Base-by-base conservation (phyloP, 768 basidiomycete genomes). In the Boletus pseudo-olivaceus region DNA sequence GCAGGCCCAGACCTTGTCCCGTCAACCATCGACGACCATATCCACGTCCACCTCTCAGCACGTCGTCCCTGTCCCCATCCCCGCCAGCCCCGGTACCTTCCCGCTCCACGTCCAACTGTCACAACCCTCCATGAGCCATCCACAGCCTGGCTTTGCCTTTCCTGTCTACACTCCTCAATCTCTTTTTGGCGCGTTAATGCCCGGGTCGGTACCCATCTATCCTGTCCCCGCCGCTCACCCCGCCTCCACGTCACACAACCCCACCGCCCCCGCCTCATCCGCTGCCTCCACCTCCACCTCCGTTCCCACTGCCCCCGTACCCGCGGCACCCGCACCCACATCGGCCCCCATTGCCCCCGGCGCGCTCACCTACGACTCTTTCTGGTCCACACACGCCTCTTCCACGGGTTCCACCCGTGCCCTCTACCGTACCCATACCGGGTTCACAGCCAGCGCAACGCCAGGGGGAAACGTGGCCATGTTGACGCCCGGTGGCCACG, bases 291-390 rank as follows among this genome's bases (percentile, higher is more conserved):
- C 34, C 14, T 23, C 62, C 1, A 30, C 41, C 14, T 23, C 62
- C 1, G 33, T 38, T 26, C 1, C 34, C 38, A 27, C 19, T 1
- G 29, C 42, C 5, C 45, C 60, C 10, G 8, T 58, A 39, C 23
- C 55, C 30, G 26, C 56, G 20, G n/a, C 54, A 4, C 49, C 60
- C 0, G 49, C 49, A 34, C 42, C 58, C 9, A 38, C 51, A 3
- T n/a, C 43, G 5, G 7, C 47, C 12, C 33, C 60, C 4, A 55
- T 58, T 56, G 39, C 56, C n/a, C 65, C 73, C 10, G 7, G 50
- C 8, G 64, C 74, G 11, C 68, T 82, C 41, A 82, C 83, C 3
- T 84, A 84, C 58, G 83, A 84, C 61, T 81, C 80, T 0, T 85
- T 84, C 61, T 85, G 82, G 83, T 82, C 82, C 2, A 74, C 80